These are phyloP conservation scores for Nicotiana sylvestris DNA, from an alignment of 257 asterid species.

Conservation along the genomic window DNA sequence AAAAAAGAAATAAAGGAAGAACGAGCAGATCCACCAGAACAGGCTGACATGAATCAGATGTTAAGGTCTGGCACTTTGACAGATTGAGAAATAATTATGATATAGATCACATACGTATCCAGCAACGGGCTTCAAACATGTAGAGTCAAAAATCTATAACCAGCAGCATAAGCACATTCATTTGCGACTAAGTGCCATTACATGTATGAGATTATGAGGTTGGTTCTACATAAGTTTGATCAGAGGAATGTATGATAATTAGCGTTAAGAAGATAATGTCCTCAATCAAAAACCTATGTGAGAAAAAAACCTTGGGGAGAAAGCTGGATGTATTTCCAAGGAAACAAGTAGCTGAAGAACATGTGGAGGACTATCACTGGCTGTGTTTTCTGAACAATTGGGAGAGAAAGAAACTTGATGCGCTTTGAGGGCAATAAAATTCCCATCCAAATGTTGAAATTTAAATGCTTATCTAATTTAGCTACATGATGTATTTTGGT, in stretches of 20 bases:
- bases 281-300: not conserved
- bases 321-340: not conserved
- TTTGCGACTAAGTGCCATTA: not conserved
- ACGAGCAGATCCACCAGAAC: not conserved
- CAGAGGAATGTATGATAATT: not conserved
- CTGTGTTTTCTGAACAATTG: not conserved
- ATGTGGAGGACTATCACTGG: not conserved
- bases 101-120: not conserved
- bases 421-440: not conserved
- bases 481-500: not conserved
- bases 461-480: not conserved
- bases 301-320: not conserved
- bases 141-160: not conserved
- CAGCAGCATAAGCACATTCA: not conserved
- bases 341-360: not conserved
- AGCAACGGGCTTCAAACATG: not conserved
- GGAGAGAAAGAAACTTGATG: not conserved
- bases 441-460: not conserved
- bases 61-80: not conserved
- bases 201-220: not conserved
- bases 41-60: not conserved
- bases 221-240: slow-evolving; percentile 2
- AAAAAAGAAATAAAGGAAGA: not conserved
- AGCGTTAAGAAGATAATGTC: not conserved
- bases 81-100: not conserved